Evolutionary conservation across 1,139 yeast species (phyloP).

Genomic region (Pichia sp.): DNA sequence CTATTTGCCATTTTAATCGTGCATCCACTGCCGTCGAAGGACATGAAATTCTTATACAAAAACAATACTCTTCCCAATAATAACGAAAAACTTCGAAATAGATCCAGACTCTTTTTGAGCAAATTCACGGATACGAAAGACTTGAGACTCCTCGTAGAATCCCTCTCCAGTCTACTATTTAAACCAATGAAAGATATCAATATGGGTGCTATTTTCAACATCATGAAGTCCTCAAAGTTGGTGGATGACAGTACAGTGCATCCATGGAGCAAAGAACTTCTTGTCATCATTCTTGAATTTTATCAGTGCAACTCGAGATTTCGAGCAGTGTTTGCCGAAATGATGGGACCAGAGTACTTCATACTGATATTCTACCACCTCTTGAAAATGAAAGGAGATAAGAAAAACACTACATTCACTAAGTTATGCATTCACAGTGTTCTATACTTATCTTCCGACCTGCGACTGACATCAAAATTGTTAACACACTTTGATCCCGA

Average conservation of each 20-base stretch:
- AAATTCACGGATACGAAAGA: slow-evolving; percentile 50
- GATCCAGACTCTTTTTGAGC: slow-evolving; percentile 46
- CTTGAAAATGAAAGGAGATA: slow-evolving; percentile 38
- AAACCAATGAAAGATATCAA: slow-evolving; percentile 29
- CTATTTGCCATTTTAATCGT: slow-evolving; percentile 54
- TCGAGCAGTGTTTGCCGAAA: slow-evolving; percentile 37
- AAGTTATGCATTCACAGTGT: slow-evolving; percentile 56
- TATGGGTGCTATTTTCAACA: slow-evolving; percentile 17
- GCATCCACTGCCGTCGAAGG: slow-evolving; percentile 55
- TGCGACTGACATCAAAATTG: slow-evolving; percentile 32
- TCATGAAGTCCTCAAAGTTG: slow-evolving; percentile 23
- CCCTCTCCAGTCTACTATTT: slow-evolving; percentile 41
- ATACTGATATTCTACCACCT: slow-evolving; percentile 53
- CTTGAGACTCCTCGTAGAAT: slow-evolving; percentile 37
- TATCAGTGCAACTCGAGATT: slow-evolving; percentile 61
- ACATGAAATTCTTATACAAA: slow-evolving; percentile 38
- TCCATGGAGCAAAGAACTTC: slow-evolving; percentile 46
- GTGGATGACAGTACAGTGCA: slow-evolving; percentile 31
- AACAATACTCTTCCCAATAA: slow-evolving; percentile 13
- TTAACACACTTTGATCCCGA: slow-evolving; percentile 36
- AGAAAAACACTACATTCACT: slow-evolving; percentile 41
- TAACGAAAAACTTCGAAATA: slow-evolving; percentile 33
- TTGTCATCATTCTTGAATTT: slow-evolving; percentile 69
- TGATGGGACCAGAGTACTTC: slow-evolving; percentile 47
- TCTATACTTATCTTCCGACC: slow-evolving; percentile 53